Evolutionary conservation across 2,329 filamentous ascomycete species (phyloP), one percentile per base, ranked within the genome.

Genomic region (Aspergillus sp.): DNA sequence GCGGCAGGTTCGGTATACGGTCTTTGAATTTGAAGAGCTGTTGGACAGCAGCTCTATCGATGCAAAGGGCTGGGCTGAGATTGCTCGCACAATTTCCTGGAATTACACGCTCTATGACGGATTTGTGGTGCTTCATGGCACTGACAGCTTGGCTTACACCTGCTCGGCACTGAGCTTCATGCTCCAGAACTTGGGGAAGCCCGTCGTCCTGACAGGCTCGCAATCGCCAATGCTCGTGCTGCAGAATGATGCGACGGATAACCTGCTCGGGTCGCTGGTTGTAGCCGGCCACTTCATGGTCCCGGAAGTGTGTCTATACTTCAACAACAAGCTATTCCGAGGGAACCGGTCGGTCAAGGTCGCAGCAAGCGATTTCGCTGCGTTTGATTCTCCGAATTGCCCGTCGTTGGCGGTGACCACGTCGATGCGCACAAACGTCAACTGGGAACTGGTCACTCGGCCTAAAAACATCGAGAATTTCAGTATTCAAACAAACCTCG

Each of bases 211-310:
- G 30, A 95, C 88, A 3, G 80, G 80, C 1, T 82, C 78, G 2
- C 81, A 86, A 54, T 82, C 86, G 1, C 85, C 85, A 29, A 94
- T 95, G 72, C 82, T 91, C 48, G 80, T 88, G 39, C 74, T 93
- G 15, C 86, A 94, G 60, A 91, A 82, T 32, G 88, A 95, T 57
- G 88, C 86, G 7, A 82, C 86, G 24, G 86, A 93, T 63, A 95
- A 94, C 51, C 72, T 95, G 8, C 73, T 94, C 4, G 84, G 84
- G 13, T 88, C 85, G 1, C 71, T 94, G 51, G 86, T 94, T 52
- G 81, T 94, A 35, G 88, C 88, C 3, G 86, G 86, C 20, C 91
- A 91, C 39, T 93, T 93, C 53, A 82, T 86, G 64, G 85, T 95
- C 36, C 86, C 88, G 0, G 88, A 94, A 57, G 88, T 95, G 33